These are phyloP conservation scores for Curvularia sp. DNA, from an alignment of 2,329 filamentous ascomycete species.

Conservation along the genomic window DNA sequence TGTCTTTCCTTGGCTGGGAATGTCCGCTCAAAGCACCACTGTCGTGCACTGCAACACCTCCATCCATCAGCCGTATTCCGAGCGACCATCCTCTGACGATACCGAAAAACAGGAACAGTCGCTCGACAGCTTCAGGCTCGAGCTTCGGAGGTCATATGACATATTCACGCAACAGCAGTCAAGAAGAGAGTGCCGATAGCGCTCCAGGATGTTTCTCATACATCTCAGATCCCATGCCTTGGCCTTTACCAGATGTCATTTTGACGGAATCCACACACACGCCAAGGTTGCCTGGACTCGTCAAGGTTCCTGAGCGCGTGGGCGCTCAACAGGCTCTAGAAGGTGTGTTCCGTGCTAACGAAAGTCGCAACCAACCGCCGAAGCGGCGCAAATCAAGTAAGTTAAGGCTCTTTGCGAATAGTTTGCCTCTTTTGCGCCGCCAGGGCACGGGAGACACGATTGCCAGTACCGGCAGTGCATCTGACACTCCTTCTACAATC, in stretches of 20 bases:
- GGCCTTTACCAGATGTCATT: constrained; percentile 23
- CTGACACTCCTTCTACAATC: constrained; percentile 10
- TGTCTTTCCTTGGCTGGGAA: constrained; percentile 24
- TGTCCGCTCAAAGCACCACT: constrained; percentile 29
- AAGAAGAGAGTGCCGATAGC: constrained; percentile 14
- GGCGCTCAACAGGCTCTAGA: constrained; percentile 21
- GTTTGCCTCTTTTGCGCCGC: constrained; percentile 32
- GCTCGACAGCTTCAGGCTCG: constrained; percentile 40
- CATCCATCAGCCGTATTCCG: constrained; percentile 41
- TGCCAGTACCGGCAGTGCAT: constrained; percentile 10
- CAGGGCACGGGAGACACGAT: constrained; percentile 28
- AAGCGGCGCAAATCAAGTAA: constrained; percentile 30
- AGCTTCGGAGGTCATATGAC: constrained; percentile 27
- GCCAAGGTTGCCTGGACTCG: not conserved
- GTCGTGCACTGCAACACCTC: constrained; percentile 35
- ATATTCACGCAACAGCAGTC: constrained; percentile 24
- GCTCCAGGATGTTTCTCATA: constrained; percentile 14
- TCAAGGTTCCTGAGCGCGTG: constrained; percentile 11
- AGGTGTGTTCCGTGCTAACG: constrained; percentile 9
- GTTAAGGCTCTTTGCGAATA: constrained; percentile 28
- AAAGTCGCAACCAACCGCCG: constrained; percentile 4
- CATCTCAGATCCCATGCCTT: constrained; percentile 10
- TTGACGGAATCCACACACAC: constrained; percentile 2
- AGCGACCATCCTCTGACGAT: constrained; percentile 42
- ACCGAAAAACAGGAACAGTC: constrained; percentile 44